phyloP scores from a whole-genome alignment of 2,329 filamentous ascomycete species.

The Lasiodiplodia hormozganensis region DNA sequence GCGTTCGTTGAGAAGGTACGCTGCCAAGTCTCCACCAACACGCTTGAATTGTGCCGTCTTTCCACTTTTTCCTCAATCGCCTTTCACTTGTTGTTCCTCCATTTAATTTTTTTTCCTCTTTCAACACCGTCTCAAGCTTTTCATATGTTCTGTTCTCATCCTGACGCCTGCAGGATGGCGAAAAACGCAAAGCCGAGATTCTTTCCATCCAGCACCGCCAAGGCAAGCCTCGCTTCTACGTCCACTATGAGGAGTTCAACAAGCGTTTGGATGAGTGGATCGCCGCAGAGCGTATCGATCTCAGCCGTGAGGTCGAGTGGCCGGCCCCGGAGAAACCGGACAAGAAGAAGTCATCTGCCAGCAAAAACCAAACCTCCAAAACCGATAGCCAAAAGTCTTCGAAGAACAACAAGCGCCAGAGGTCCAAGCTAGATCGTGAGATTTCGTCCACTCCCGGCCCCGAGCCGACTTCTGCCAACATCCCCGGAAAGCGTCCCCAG shows the following conservation, averaged over 20 bases:
- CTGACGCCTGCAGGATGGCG: constrained; percentile 66
- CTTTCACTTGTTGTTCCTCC: not conserved
- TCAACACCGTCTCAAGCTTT: not conserved
- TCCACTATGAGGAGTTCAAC: constrained; percentile 98
- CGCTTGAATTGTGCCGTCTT: constrained; percentile 30
- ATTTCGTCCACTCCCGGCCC: constrained; percentile 64
- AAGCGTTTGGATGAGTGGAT: constrained; percentile 93
- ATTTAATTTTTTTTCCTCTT: not conserved
- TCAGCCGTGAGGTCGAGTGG: constrained; percentile 93
- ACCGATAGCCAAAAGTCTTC: constrained; percentile 52
- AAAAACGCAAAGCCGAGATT: constrained; percentile 91
- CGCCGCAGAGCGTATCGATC: constrained; percentile 79
- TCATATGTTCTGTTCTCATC: not conserved
- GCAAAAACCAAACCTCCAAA: constrained; percentile 38
- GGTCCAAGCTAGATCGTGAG: constrained; percentile 59
- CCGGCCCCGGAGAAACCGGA: constrained; percentile 89
- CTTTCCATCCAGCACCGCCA: constrained; percentile 92
- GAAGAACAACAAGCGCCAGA: constrained; percentile 55
- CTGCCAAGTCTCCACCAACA: constrained; percentile 35
- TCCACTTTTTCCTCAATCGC: constrained; percentile 29
- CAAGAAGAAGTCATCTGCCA: constrained; percentile 74
- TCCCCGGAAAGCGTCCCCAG: constrained; percentile 53
- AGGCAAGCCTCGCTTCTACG: constrained; percentile 88
- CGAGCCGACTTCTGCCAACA: constrained; percentile 59
- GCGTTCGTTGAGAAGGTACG: constrained; percentile 73